These are phyloP conservation scores for Myxozyma monticola DNA, from an alignment of 805 yeast species.

Conservation along the genomic window DNA sequence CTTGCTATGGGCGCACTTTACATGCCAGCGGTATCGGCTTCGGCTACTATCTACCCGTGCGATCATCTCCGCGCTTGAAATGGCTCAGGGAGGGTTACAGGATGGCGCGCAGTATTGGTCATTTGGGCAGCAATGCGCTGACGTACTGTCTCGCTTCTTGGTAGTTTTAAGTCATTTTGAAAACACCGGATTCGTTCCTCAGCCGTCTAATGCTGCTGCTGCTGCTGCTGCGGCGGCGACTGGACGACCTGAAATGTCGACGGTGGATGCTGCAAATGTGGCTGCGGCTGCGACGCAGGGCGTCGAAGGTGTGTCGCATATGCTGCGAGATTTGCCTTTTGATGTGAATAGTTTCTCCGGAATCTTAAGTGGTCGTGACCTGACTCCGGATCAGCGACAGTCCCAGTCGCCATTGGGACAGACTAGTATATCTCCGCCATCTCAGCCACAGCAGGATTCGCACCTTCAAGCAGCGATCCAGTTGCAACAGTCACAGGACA, in stretches of 20 bases:
- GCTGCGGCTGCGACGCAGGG: background rate
- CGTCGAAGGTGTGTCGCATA: background rate
- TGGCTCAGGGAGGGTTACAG: slow-evolving; percentile 5
- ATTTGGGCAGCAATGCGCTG: slow-evolving; percentile 19
- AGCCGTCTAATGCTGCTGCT: background rate
- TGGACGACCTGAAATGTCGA: slow-evolving; percentile 3
- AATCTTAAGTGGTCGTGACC: background rate
- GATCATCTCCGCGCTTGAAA: slow-evolving; percentile 2
- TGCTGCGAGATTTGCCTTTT: slow-evolving; percentile 4
- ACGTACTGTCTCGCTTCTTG: slow-evolving; percentile 8
- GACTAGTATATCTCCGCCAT: background rate
- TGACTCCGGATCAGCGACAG: background rate
- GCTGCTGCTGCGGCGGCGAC: slow-evolving; percentile 3
- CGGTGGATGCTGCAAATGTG: no score
- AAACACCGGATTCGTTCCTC: background rate
- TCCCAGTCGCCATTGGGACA: background rate
- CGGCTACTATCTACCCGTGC: slow-evolving; percentile 2
- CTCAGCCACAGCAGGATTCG: background rate
- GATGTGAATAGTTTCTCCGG: slow-evolving; percentile 2
- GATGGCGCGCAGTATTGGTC: slow-evolving; percentile 16
- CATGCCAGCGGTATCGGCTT: slow-evolving; percentile 2
- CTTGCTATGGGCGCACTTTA: slow-evolving; percentile 20
- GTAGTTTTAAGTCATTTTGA: slow-evolving; percentile 2
- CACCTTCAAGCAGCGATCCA: background rate
- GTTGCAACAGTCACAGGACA: no score